Percentiles rank a stretch among this genome's conserved stretches.
Evolutionary conservation across 2,329 filamentous ascomycete species (phyloP).

Genomic region (Aspergillus pseudoviridinutans): DNA sequence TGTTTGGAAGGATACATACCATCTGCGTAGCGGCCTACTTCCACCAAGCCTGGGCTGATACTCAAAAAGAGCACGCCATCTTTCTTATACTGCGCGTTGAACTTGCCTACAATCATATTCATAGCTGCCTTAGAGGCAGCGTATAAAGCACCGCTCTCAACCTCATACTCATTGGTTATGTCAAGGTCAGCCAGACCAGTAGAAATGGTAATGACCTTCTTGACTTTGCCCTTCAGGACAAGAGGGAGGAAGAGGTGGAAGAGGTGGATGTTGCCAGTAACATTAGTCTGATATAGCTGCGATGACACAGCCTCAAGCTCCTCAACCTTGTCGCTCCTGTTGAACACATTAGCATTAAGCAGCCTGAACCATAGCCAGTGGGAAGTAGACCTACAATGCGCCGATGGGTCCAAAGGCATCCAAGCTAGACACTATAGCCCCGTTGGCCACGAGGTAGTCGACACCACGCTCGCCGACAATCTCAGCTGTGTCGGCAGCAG

Average conservation of each 20-base stretch:
- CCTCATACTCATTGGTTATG: slow-evolving; percentile 34
- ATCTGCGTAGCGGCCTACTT: slow-evolving; percentile 33
- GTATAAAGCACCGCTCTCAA: slow-evolving; percentile 42
- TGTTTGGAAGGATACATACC: slow-evolving; percentile 5
- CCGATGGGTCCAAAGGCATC: slow-evolving; percentile 33
- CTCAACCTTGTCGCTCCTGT: slow-evolving; percentile 29
- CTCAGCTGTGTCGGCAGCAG: slow-evolving; percentile 14
- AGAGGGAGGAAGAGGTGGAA: slow-evolving; percentile 53
- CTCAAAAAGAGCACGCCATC: slow-evolving; percentile 52
- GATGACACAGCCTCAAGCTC: slow-evolving; percentile 34
- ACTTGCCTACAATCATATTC: slow-evolving; percentile 54
- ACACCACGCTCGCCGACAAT: slow-evolving; percentile 28
- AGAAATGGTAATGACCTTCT: slow-evolving; percentile 54
- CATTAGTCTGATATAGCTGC: slow-evolving; percentile 45
- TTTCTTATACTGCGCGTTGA: slow-evolving; percentile 45
- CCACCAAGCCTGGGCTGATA: slow-evolving; percentile 51
- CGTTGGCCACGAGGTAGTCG: slow-evolving; percentile 55
- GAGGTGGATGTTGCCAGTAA: slow-evolving; percentile 50
- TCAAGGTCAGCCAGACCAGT: slow-evolving; percentile 48
- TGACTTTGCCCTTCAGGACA: slow-evolving; percentile 46
- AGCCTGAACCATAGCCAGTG: not conserved
- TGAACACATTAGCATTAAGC: not conserved
- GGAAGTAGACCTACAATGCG: slow-evolving; percentile 32
- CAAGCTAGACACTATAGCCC: slow-evolving; percentile 30
- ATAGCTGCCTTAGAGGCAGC: slow-evolving; percentile 50